Evolutionary conservation across 2,329 filamentous ascomycete species (phyloP), one percentile per base, ranked within the genome.

Genomic region (Magnaporthiopsis incrustans): DNA sequence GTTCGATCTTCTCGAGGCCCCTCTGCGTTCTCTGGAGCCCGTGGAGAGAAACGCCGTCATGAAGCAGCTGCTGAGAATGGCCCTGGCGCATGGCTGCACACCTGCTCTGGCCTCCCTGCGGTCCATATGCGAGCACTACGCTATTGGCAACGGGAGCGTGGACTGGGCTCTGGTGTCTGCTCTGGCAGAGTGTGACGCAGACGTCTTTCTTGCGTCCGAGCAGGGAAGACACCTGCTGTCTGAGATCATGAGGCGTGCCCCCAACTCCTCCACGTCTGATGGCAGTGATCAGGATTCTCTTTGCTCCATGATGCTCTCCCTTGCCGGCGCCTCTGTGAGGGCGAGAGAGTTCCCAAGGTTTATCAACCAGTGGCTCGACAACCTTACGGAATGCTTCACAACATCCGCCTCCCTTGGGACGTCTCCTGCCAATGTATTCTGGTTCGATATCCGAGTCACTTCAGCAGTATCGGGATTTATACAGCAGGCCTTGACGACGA

Each of bases 301-400:
- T 8, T 30, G 63, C 11, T 53, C 56, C 14, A 76, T 82, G 5
- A 73, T 83, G 3, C 72, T 74, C 3, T 72, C 77, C 1, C 75
- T 83, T 26, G 76, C 78, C 2, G 71, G 77, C 62, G 79, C 80
- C 0, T 82, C 78, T 66, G 77, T 76, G 10, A 77, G 73, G 6
- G 76, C 74, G 14, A 78, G 80, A 63, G 77, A 79, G 64, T 70
- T 83, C 15, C 71, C 78, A 0, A 73, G 75, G 6, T 84, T 83
- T 64, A 65, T 83, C 65, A 76, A 75, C 60, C 70, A 78, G 2
- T 84, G 82, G 82, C 79, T 75, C 60, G 69, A 73, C 57, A 76
- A 80, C 64, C 72, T 82, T 1, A 74, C 72, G 53, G 70, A 74
- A 18, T 70, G 73, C 22, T 74, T 77, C 25, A 53, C 66, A 22